Conservation (phyloP, 2,329 filamentous ascomycete species). For the Fusarium lyarnte region DNA sequence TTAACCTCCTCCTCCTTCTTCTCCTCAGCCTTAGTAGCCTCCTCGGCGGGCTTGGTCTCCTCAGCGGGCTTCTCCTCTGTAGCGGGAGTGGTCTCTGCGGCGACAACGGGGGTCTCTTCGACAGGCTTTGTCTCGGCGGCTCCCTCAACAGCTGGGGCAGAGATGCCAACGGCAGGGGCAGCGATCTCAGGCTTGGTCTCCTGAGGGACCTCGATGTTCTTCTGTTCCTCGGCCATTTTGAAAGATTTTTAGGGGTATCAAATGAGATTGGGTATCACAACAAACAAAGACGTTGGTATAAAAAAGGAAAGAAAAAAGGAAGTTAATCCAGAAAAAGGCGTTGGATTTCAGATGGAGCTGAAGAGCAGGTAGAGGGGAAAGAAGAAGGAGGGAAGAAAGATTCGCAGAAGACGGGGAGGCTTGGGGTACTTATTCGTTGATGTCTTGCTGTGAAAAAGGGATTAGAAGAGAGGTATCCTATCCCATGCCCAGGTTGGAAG, state of each 20-base stretch:
- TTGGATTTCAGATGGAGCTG: constrained; percentile 46
- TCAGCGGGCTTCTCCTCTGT: constrained; percentile 55
- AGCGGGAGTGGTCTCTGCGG: constrained; percentile 48
- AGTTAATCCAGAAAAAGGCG: constrained; percentile 49
- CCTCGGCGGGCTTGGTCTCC: constrained; percentile 56
- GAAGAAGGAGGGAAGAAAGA: constrained; percentile 43
- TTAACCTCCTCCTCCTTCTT: constrained; percentile 66
- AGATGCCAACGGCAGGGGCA: constrained; percentile 36
- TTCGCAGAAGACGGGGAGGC: constrained; percentile 45
- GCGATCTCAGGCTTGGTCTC: constrained; percentile 58
- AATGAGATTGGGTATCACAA: constrained; percentile 62
- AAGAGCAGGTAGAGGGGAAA: constrained; percentile 48
- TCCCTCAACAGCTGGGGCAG: constrained; percentile 48
- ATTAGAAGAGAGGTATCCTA: constrained; percentile 9
- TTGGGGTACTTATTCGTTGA: constrained; percentile 56
- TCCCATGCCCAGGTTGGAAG: neutral
- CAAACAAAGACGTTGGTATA: constrained; percentile 56
- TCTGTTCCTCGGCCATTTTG: constrained; percentile 79
- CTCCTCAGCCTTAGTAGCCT: constrained; percentile 53
- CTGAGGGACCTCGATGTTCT: constrained; percentile 69
- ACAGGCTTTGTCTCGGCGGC: constrained; percentile 50
- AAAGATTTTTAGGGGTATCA: constrained; percentile 52
- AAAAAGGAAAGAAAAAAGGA: constrained; percentile 50
- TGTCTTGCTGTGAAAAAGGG: constrained; percentile 22
- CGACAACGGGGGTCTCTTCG: constrained; percentile 49